phyloP scores from a whole-genome alignment of 768 basidiomycete genomes.

The Nidularia pulvinata region DNA sequence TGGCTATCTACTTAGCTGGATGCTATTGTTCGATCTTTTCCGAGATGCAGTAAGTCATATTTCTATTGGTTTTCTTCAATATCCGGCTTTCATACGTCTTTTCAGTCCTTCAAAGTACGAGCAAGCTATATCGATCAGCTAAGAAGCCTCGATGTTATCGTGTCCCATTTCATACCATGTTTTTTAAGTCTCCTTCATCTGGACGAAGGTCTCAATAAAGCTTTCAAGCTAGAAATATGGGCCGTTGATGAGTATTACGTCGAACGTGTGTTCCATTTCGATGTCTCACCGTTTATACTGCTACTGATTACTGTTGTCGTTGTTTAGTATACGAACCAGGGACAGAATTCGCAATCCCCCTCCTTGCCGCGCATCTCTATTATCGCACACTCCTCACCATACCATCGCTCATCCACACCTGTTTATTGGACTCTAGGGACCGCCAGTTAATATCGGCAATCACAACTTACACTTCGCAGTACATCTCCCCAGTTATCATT shows the following conservation, averaged over 20 bases:
- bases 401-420: slow-evolving; percentile 83
- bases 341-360: slow-evolving; percentile 46
- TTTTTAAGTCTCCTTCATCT: slow-evolving; percentile 69
- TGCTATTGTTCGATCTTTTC: slow-evolving; percentile 87
- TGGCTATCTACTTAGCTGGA: slow-evolving; percentile 83
- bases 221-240: slow-evolving; percentile 86
- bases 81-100: slow-evolving; percentile 1
- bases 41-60: slow-evolving; percentile 66
- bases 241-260: slow-evolving; percentile 82
- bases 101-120: slow-evolving; percentile 85
- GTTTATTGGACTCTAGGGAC: slow-evolving; percentile 89
- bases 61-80: no score
- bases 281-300: background rate
- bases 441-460: slow-evolving; percentile 81
- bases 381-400: slow-evolving; percentile 84
- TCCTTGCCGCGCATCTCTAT: slow-evolving; percentile 87
- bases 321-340: slow-evolving; percentile 59
- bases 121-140: slow-evolving; percentile 87
- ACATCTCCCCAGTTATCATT: slow-evolving; percentile 92
- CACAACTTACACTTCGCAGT: slow-evolving; percentile 73
- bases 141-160: slow-evolving; percentile 65
- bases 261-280: slow-evolving; percentile 47
- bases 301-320: background rate
- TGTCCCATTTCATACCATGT: slow-evolving; percentile 65
- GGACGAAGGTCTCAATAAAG: slow-evolving; percentile 60